These are phyloP conservation scores for Talaromyces adpressus DNA, from an alignment of 495 filamentous ascomycete species.

Conservation along the genomic window DNA sequence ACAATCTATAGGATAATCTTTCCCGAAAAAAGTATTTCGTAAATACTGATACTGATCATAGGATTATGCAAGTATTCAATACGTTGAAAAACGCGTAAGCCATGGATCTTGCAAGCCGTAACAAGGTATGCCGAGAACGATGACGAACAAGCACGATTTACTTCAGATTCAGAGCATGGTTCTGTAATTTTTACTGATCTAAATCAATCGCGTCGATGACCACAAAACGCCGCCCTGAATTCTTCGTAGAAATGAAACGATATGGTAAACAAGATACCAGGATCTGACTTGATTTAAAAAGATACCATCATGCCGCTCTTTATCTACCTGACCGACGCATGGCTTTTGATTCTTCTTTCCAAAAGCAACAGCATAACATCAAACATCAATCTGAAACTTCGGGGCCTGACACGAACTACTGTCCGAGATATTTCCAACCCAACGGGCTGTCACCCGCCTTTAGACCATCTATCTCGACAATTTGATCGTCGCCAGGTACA, in stretches of 20 bases:
- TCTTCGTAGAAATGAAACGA: neutral
- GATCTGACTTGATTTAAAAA: neutral
- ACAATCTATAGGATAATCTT: neutral
- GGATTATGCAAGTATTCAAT: neutral
- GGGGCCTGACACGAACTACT: neutral
- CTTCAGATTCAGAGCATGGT: neutral
- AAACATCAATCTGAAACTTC: neutral
- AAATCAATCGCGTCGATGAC: neutral
- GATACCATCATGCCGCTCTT: too few species aligned
- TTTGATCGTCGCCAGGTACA: constrained; percentile 38
- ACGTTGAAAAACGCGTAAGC: neutral
- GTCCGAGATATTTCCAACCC: neutral
- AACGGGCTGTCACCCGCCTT: neutral
- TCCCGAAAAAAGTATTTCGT: neutral
- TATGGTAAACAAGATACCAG: neutral
- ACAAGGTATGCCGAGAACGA: neutral
- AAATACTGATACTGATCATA: neutral
- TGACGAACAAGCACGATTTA: neutral
- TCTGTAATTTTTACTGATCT: neutral
- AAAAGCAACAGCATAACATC: neutral
- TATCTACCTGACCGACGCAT: too few species aligned
- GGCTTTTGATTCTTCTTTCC: too few species aligned
- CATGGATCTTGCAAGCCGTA: neutral
- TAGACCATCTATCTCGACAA: neutral
- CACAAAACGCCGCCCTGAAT: neutral